phyloP scores from a whole-genome alignment of 805 yeast species.

The Sugiyamaella marilandica region DNA sequence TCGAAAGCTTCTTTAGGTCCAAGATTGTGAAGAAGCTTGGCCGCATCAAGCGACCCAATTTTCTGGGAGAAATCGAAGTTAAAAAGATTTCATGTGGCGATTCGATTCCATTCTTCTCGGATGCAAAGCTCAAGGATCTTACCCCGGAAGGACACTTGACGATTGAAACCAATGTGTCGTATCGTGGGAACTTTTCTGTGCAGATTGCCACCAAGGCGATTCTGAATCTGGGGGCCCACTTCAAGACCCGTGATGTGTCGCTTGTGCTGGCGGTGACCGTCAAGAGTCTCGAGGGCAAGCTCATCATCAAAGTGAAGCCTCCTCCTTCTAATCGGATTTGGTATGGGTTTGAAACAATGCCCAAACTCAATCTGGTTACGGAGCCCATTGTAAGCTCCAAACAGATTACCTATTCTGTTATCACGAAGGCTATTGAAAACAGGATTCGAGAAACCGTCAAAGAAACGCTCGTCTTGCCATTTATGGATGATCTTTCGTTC shows the following conservation, averaged over 20 bases:
- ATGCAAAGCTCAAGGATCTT: conserved; percentile 62
- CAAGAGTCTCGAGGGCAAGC: conserved; percentile 65
- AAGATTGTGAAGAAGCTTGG: conserved; percentile 68
- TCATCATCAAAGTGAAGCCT: conserved; percentile 67
- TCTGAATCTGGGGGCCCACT: conserved; percentile 68
- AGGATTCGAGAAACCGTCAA: conserved; percentile 72
- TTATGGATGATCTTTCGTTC: conserved; percentile 81
- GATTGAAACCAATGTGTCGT: conserved; percentile 56
- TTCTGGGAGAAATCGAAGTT: conserved; percentile 76
- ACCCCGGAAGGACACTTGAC: conserved; percentile 76
- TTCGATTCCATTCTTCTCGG: conserved; percentile 73
- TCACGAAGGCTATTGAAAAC: conserved; percentile 75
- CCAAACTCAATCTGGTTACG: conserved; percentile 64
- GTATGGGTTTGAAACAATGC: conserved; percentile 83
- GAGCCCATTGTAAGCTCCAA: conserved; percentile 91
- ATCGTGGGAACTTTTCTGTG: conserved; percentile 70
- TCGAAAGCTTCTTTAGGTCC: conserved; percentile 52
- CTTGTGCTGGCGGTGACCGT: conserved; percentile 66
- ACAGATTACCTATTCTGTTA: conserved; percentile 68
- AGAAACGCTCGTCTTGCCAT: conserved; percentile 78
- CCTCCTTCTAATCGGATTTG: conserved; percentile 90
- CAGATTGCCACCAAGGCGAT: conserved; percentile 78
- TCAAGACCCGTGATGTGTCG: conserved; percentile 69
- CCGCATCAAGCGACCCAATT: conserved; percentile 81
- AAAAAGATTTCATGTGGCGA: conserved; percentile 69